Evolutionary conservation across 1,284 basidiomycete species (phyloP), one percentile per base, ranked within the genome.

Genomic region (Rhizoctonia solani): DNA sequence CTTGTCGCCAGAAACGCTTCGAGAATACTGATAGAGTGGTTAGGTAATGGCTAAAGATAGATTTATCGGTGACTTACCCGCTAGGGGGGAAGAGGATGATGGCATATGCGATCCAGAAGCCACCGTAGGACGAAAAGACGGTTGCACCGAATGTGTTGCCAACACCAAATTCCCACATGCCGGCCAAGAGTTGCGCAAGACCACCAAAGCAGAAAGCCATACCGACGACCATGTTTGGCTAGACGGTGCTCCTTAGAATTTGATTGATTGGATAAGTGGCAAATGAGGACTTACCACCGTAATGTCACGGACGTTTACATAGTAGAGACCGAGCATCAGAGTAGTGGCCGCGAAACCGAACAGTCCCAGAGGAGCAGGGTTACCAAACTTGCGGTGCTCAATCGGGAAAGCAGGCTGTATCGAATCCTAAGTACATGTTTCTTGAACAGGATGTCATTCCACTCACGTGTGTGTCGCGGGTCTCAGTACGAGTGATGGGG

Each of bases 331-430:
- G 19, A 84, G 76, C 37, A 83, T 74, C 59, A 82, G 81, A 3
- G 82, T 84, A n/a, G 82, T 83, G 4, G 79, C 79, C 54, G 79
- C 80, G 73, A 81, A 82, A 49, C 72, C 75, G 67, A 78, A 74
- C 32, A 81, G 75, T 69, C 83, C 83, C 13, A 81, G 74, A 29
- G 80, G 80, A 0, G 79, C 79, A 9, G 80, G 80, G 74, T 81
- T 81, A 66, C 75, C 79, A 42, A 80, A 73, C 69, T 74, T 74
- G 13, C 76, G 55, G 68, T 74, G 74, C 55, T 72, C 72, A 46
- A 69, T 61, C 44, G 63, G 68, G 68, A 67, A 69, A 16, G 68
- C 65, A 25, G 68, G 68, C 71, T 69, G 54, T n/a, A n/a, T n/a
- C 11, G 54, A 47, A 16, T 58, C 37, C 42, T 54, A 13, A 49